Conservation (phyloP, 2,329 filamentous ascomycete genomes). For the Zalaria obscura region DNA sequence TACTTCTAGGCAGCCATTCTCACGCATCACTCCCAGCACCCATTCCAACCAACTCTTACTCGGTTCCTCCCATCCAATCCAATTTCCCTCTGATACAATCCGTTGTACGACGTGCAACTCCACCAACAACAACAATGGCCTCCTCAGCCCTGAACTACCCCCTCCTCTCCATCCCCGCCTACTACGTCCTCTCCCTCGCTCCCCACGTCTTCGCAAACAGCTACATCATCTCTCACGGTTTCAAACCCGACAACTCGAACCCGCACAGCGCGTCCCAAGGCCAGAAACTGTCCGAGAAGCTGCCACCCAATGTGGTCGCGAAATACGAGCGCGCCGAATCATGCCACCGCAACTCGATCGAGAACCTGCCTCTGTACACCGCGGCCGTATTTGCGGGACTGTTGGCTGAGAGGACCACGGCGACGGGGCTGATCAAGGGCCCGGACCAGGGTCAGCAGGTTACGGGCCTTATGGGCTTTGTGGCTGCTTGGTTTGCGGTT, state of each 20-base stretch:
- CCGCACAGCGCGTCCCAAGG: slow-evolving; percentile 19
- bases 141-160: slow-evolving; percentile 19
- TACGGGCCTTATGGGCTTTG: slow-evolving; percentile 20
- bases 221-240: slow-evolving; percentile 19
- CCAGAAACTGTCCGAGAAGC: slow-evolving; percentile 21
- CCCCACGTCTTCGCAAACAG: slow-evolving; percentile 25
- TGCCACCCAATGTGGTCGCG: slow-evolving; percentile 22
- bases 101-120: neutral
- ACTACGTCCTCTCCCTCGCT: slow-evolving; percentile 26
- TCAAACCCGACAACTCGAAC: slow-evolving; percentile 28
- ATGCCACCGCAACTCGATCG: slow-evolving; percentile 31
- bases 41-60: neutral
- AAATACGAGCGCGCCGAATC: slow-evolving; percentile 30
- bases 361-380: slow-evolving; percentile 32
- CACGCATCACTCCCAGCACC: neutral
- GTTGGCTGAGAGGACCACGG: slow-evolving; percentile 19
- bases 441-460: slow-evolving; percentile 8
- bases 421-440: slow-evolving; percentile 14
- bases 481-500: slow-evolving; percentile 20
- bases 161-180: slow-evolving; percentile 30
- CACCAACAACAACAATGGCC: slow-evolving; percentile 4
- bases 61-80: neutral
- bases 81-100: neutral
- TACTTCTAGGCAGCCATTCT: neutral
- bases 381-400: slow-evolving; percentile 29